Evolutionary conservation across 495 filamentous ascomycete genomes (phyloP), one percentile per base, ranked within the genome.

Genomic region (Rhizodiscina lignyota): DNA sequence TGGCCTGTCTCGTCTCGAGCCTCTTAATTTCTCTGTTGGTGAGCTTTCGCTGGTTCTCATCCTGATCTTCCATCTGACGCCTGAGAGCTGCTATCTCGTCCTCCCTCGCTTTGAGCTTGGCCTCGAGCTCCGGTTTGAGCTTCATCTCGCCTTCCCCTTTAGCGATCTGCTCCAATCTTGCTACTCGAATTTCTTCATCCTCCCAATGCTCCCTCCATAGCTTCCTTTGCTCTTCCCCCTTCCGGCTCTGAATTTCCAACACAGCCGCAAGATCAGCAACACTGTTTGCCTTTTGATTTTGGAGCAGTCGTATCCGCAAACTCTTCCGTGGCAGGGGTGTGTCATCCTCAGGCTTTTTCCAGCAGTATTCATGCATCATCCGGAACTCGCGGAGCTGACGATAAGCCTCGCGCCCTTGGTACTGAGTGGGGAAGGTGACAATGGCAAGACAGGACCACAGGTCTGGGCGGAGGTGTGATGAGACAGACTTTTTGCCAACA

Each of bases 401-500:
- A 58, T 67, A 93, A 21, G 83, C 79, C 44, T 68, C 64, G 29
- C 79, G 70, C 11, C 89, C 89, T 43, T 83, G 58, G 24, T 62
- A 47, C 27, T 63, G 54, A 21, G 64, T 55, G 18, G 73, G 67
- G 55, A 96, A 83, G 46, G 72, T 59, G 27, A 94, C 72, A 27
- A 76, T 66, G 39, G 72, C 82, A 49, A 89, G 66, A 0, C 82
- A 80, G n/a, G 56, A 58, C 89, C 89, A 97, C 55, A 86, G 70
- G 54, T 97, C 89, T 60, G 83, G 85, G 40, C 89, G 83, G 30
- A 96, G 57, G 33, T 68, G 62, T 36, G 72, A 52, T 3, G 85
- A 85, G 22, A 78, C 65, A 41, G 81, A 77, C 50, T 97, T 89
- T 60, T 93, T 93, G 63, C 86, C 89, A 34, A 83, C 75, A 65